Base-by-base conservation (phyloP, 495 filamentous ascomycete genomes). In the Cercophora samala region DNA sequence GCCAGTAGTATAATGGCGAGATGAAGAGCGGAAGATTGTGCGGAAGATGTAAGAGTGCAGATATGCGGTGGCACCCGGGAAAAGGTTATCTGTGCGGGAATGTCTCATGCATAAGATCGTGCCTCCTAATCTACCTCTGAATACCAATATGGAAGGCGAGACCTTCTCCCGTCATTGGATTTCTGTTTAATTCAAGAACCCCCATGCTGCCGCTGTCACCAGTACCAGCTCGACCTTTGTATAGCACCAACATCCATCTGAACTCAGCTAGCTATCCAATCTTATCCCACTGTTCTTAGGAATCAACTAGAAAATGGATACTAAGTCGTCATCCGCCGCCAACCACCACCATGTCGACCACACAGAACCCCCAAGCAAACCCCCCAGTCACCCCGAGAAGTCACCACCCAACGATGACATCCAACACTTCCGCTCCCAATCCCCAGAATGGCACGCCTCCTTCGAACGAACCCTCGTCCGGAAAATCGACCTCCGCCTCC, bases 401-500 rank as follows among this genome's bases (percentile, higher is more conserved):
- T 17, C 25, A 21, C n/a, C 60, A 2, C 60, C 32, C 60, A 29
- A 62, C 26, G 24, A 25, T 0, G 25, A 62, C n/a, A 24, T 62
- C 29, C 26, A 62, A 19, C 60, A 70, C 51, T 79, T 80, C 42
- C 62, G 65, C 5, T 66, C 62, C 19, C 73, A 72, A 24, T 66
- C 68, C 66, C 42, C 62, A 8, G 72, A 70, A 52, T 75, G 73
- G 75, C 72, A 73, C 56, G 60, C 60, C 11, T 26, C 42, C 17
- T 66, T 69, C 54, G 66, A 69, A 13, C 74, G 71, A 60, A 67
- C 60, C 52, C 64, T 81, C 29, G 63, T 78, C 62, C 69, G 75
- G 60, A 81, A 80, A 68, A 72, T 80, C n/a, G 79, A 81, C 64
- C 18, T 72, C n/a, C 79, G 74, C 60, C 70, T 81, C 9, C 72